A percentile compares a stretch with the other conserved stretches of the same genome.
Conservation (phyloP, 2,329 filamentous ascomycete species). For the Penicillium sp. region DNA sequence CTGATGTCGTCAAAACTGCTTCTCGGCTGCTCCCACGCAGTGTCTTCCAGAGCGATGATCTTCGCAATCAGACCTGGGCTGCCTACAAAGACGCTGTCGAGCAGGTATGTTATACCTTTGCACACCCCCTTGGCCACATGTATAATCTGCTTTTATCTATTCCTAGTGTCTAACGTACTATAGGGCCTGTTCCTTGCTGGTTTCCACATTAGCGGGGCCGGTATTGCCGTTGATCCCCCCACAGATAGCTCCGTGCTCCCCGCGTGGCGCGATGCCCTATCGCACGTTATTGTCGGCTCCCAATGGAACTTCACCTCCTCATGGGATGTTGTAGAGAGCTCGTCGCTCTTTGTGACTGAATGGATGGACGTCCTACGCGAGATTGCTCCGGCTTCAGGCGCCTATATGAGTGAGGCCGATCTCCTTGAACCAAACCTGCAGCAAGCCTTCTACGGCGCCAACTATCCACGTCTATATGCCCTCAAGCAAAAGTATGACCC, state of each 20-base stretch:
- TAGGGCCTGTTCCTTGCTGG: conserved; percentile 25
- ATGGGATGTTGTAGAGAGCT: conserved; percentile 15
- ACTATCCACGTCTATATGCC: conserved; percentile 28
- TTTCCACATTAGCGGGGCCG: conserved; percentile 25
- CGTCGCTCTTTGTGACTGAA: conserved; percentile 16
- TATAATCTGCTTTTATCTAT: no score
- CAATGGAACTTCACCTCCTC: conserved; percentile 25
- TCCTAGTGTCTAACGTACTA: background rate
- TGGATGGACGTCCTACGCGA: conserved; percentile 23
- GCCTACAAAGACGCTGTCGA: conserved; percentile 20
- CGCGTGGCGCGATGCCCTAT: conserved; percentile 45
- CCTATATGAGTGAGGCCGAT: conserved; percentile 42
- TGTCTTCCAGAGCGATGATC: conserved; percentile 18
- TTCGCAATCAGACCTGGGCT: conserved; percentile 14
- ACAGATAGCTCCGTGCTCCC: conserved; percentile 29
- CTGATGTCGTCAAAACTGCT: conserved; percentile 20
- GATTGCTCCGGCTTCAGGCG: conserved; percentile 26
- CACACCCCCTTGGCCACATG: background rate
- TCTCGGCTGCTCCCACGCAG: conserved; percentile 24
- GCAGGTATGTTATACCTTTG: conserved; percentile 5
- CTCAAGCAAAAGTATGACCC: conserved; percentile 36
- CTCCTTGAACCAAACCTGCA: conserved; percentile 42
- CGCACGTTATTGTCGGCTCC: conserved; percentile 36
- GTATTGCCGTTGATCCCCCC: conserved; percentile 18
- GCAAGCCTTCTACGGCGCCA: conserved; percentile 40